Conservation (phyloP, 1,284 basidiomycete genomes). For the Coniferiporia weirii region DNA sequence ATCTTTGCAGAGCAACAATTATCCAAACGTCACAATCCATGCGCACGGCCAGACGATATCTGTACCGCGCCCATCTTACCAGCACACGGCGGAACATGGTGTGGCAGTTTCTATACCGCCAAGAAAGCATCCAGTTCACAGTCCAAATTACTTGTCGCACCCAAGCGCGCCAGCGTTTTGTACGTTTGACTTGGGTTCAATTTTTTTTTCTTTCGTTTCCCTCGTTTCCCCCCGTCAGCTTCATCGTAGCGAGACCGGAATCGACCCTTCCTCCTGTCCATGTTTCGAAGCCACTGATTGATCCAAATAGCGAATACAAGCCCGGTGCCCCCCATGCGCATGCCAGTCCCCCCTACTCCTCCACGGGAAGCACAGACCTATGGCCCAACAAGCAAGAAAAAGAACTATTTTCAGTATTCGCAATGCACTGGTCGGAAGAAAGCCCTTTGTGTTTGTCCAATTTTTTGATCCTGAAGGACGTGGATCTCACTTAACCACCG, state of each 20-base stretch:
- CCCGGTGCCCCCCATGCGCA: constrained; percentile 1
- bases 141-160: background rate
- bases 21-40: constrained; percentile 7
- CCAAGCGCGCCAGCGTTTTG: background rate
- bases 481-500: background rate
- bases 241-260: too few species aligned
- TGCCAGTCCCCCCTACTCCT: constrained; percentile 12
- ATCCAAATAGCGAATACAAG: background rate
- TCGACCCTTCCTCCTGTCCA: background rate
- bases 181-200: too few species aligned
- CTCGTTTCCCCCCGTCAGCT: too few species aligned
- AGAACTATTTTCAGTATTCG: constrained; percentile 16
- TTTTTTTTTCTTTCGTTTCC: too few species aligned
- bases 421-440: constrained; percentile 18
- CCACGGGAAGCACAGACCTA: constrained; percentile 9
- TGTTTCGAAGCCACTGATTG: background rate
- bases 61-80: background rate
- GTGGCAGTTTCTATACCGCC: background rate
- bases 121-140: background rate
- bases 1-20: background rate
- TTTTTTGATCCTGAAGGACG: background rate
- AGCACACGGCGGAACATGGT: background rate
- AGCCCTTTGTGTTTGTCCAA: constrained; percentile 15
- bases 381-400: constrained; percentile 6
- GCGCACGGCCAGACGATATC: constrained; percentile 8